Conservation (phyloP, 768 basidiomycete species). For the Termitomyces sp. region DNA sequence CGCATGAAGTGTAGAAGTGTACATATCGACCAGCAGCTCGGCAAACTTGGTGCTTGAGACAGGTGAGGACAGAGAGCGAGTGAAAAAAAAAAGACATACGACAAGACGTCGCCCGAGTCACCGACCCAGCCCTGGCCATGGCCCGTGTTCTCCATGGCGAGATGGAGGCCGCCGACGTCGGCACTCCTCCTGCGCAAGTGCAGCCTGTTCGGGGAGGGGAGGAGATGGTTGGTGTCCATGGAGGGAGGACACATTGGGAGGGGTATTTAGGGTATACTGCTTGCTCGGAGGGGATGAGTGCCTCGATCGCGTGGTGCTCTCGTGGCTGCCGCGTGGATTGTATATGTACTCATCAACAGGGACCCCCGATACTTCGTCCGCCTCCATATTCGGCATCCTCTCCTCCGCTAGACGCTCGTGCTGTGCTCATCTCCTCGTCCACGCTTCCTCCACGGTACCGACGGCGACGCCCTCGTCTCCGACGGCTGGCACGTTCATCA, state of each 20-base stretch:
- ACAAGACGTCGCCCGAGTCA: slow-evolving; percentile 34
- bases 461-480: neutral
- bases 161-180: slow-evolving; percentile 83
- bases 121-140: slow-evolving; percentile 69
- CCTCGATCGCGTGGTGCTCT: slow-evolving; percentile 38
- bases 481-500: neutral
- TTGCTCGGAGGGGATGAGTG: slow-evolving; percentile 20
- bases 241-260: slow-evolving; percentile 3
- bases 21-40: slow-evolving; percentile 82
- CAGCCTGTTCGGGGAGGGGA: slow-evolving; percentile 3
- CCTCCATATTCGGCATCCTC: neutral
- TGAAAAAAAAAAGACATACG: slow-evolving; percentile 32
- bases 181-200: slow-evolving; percentile 63
- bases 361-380: slow-evolving; percentile 16
- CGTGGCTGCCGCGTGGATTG: slow-evolving; percentile 40
- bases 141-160: slow-evolving; percentile 60
- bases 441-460: neutral
- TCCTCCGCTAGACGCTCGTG: neutral
- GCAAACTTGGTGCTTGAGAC: slow-evolving; percentile 55
- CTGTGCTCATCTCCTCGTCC: neutral
- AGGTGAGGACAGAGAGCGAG: neutral
- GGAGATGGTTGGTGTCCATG: slow-evolving; percentile 4
- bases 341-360: slow-evolving; percentile 12
- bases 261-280: slow-evolving; percentile 3
- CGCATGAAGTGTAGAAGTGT: slow-evolving; percentile 67